A percentile compares a stretch with the other conserved stretches of the same genome.
Evolutionary conservation across 768 basidiomycete species (phyloP).

Genomic region (Leccinum rimulosum): DNA sequence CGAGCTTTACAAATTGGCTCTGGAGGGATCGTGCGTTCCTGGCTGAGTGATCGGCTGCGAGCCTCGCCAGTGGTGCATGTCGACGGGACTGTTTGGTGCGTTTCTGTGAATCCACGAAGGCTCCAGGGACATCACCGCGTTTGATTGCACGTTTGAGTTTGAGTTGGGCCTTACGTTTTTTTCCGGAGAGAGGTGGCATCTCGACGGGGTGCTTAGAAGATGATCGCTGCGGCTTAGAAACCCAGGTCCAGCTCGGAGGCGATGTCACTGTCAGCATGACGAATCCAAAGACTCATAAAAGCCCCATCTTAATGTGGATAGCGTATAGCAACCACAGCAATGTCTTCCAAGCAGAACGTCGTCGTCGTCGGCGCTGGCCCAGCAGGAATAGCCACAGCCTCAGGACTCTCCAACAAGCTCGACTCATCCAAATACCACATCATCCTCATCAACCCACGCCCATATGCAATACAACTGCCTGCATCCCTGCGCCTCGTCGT

Average conservation of each 20-base stretch:
- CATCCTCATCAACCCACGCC: slow-evolving; percentile 51
- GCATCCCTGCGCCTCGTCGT: slow-evolving; percentile 54
- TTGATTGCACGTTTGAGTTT: slow-evolving; percentile 83
- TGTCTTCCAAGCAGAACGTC: slow-evolving; percentile 35
- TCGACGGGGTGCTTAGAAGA: background rate
- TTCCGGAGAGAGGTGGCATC: slow-evolving; percentile 44
- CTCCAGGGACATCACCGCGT: slow-evolving; percentile 61
- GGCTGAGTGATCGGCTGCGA: slow-evolving; percentile 32
- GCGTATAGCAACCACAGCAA: background rate
- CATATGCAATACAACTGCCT: slow-evolving; percentile 50
- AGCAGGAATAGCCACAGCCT: slow-evolving; percentile 45
- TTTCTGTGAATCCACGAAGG: slow-evolving; percentile 15
- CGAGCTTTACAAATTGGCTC: slow-evolving; percentile 66
- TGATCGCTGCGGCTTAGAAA: background rate
- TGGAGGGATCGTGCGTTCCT: slow-evolving; percentile 51
- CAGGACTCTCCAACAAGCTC: slow-evolving; percentile 49
- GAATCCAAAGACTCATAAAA: background rate
- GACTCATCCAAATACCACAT: slow-evolving; percentile 47
- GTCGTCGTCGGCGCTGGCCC: slow-evolving; percentile 57
- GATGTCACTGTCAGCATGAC: background rate
- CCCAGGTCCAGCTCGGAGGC: background rate
- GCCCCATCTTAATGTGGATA: background rate
- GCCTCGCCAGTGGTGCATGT: slow-evolving; percentile 5
- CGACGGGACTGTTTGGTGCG: slow-evolving; percentile 9
- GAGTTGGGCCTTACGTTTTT: slow-evolving; percentile 67